Base-by-base conservation (phyloP, 768 basidiomycete genomes). In the Boletellus ananiceps region DNA sequence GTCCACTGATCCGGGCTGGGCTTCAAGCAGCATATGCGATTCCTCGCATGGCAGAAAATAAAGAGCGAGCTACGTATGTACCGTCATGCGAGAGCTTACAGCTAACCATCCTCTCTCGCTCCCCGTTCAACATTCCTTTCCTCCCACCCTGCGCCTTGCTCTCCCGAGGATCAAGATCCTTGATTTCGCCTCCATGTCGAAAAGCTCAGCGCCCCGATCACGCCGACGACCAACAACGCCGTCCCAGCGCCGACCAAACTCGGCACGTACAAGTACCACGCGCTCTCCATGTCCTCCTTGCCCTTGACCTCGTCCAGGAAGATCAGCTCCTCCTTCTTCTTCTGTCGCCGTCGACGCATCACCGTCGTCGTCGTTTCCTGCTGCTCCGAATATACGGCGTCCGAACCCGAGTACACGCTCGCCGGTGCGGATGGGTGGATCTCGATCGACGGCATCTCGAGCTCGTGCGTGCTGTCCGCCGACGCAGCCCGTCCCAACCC, bases 241-340 rank as follows among this genome's bases (percentile, higher is more conserved):
- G 88, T 89, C n/a, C 88, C 88, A 21, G 88, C 88, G 8, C 88
- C 88, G 7, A 91, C 82, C 54, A 91, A 65, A 21, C 86, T 83
- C 4, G 88, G 88, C 35, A 91, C 70, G 51, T 88, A 86, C 42
- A 90, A 58, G 58, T 88, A 90, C 88, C 88, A 91, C 19, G 86
- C 76, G 65, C 73, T 79, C 47, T 88, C 86, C 34, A 84, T 72
- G 32, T 83, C 82, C 18, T 81, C 79, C 43, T 59, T 65, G 7
- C 76, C 60, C 49, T 76, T 76, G 38, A 73, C 65, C 32, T 70
- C 73, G 33, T 73, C 69, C 51, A 73, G 70, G 59, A 50, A 78
- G 57, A 74, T 61, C 55, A 77, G 64, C 50, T 81, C 83, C 36
- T 83, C 80, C 59, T 83, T 79, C 69, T 75, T 81, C 32, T 75